Base-by-base conservation (phyloP, 768 basidiomycete species). In the Leccinum subtestaceum region DNA sequence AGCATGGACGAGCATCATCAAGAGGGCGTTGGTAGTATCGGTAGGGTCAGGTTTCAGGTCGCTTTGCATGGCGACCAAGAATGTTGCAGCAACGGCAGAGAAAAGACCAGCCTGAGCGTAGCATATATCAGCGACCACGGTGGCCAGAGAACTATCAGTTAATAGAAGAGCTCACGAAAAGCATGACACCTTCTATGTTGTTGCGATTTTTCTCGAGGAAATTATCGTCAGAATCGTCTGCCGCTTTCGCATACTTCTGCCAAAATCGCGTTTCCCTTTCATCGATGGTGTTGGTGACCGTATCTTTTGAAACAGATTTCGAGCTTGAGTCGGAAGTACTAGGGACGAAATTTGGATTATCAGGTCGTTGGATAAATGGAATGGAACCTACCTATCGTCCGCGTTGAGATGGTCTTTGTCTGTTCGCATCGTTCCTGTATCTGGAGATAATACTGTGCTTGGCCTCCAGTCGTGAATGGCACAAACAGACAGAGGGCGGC, bases 51-150 rank as follows among this genome's bases (percentile, higher is more conserved):
- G 21, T 21, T 21, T 21, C 21, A 21, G 21, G 21, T 21, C 21
- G 21, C 21, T 21, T 21, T 21, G 21, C 21, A 21, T 21, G 21
- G 21, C 21, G 21, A 21, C 21, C 21, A 21, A 21, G 21, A 21
- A 21, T 21, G 21, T 21, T 21, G 21, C 21, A 21, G 21, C 21
- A 21, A 21, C 21, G 21, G 21, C 21, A 21, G 76, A 76, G 62
- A 79, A 79, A 12, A 79, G 67, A 70, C 78, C 78, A 34, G 75
- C 72, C 77, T 78, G 36, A 34, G 23, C 29, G 19, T 23, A 13
- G 5, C 12, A 15, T 12, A 43, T 2, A 12, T 57, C 15, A 40
- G 6, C n/a, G 17, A 23, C 38, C 38, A 17, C 17, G 8, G 19
- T 40, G 19, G 8, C 23, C 45, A 5, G 12, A 29, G 9, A 36